phyloP scores from a whole-genome alignment of 2,329 filamentous ascomycete species.

The Paradendryphiella salina region DNA sequence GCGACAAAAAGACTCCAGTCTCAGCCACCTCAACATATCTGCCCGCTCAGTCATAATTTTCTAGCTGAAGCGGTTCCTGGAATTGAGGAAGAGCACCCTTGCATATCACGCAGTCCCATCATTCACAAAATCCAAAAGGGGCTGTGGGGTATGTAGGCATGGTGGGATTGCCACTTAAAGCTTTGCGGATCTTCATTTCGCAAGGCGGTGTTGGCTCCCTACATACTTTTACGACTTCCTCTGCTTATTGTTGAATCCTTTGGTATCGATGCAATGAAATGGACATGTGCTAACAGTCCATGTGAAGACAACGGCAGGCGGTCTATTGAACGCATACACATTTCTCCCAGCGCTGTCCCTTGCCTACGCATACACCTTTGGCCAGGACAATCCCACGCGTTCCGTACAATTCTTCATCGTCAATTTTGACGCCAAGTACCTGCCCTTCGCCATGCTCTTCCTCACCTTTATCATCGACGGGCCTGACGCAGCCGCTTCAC shows the following conservation, averaged over 20 bases:
- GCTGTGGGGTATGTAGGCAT: slow-evolving; percentile 54
- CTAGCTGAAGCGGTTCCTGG: slow-evolving; percentile 61
- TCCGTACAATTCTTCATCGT: slow-evolving; percentile 81
- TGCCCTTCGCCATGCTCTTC: slow-evolving; percentile 79
- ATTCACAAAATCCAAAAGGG: slow-evolving; percentile 56
- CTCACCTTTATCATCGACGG: slow-evolving; percentile 72
- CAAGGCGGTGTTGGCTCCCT: slow-evolving; percentile 66
- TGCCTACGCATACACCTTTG: slow-evolving; percentile 80
- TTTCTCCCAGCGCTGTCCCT: slow-evolving; percentile 68
- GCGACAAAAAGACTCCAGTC: slow-evolving; percentile 21
- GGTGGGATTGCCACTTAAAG: slow-evolving; percentile 58
- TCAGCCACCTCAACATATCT: slow-evolving; percentile 62
- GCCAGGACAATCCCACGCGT: slow-evolving; percentile 79
- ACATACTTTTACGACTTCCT: slow-evolving; percentile 52
- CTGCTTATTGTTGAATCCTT: slow-evolving; percentile 8
- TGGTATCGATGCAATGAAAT: slow-evolving; percentile 10
- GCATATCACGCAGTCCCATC: slow-evolving; percentile 53
- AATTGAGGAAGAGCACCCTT: slow-evolving; percentile 59
- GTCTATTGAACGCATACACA: slow-evolving; percentile 56
- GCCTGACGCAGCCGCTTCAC: slow-evolving; percentile 59
- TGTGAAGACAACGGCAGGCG: slow-evolving; percentile 57
- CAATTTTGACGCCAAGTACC: slow-evolving; percentile 76
- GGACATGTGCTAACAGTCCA: slow-evolving; percentile 35
- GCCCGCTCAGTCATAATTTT: slow-evolving; percentile 53
- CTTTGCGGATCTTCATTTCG: slow-evolving; percentile 58